Evolutionary conservation across 1,139 yeast genomes (phyloP).

Genomic region (Keqinozyma sinolaborantium): DNA sequence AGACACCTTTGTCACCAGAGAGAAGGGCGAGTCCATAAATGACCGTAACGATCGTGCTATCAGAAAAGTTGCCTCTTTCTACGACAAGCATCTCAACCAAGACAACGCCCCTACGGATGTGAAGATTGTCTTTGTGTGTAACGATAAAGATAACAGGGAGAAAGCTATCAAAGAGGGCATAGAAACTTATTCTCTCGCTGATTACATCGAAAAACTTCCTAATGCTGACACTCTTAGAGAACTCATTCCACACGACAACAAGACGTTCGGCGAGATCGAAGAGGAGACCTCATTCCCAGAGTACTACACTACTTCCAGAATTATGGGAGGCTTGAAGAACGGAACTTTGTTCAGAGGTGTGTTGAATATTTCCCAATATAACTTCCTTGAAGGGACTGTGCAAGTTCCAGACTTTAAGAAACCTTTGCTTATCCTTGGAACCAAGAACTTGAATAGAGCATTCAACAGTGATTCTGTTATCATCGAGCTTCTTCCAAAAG

Average conservation of each 20-base stretch:
- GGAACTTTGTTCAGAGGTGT: conserved; percentile 88
- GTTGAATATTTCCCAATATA: conserved; percentile 77
- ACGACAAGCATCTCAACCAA: conserved; percentile 54
- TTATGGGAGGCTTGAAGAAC: conserved; percentile 86
- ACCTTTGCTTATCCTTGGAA: conserved; percentile 79
- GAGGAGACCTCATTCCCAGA: conserved; percentile 67
- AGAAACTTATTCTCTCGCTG: conserved; percentile 52
- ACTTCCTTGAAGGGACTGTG: conserved; percentile 84
- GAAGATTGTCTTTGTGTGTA: conserved; percentile 64
- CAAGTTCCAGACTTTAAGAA: conserved; percentile 70
- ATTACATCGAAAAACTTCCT: conserved; percentile 70
- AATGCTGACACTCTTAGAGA: conserved; percentile 79
- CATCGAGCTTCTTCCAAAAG: conserved; percentile 82
- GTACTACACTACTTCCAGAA: conserved; percentile 74
- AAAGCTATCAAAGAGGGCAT: conserved; percentile 57
- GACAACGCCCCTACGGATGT: conserved; percentile 33
- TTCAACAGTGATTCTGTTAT: conserved; percentile 91
- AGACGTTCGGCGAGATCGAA: conserved; percentile 18
- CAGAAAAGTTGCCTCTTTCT: conserved; percentile 73
- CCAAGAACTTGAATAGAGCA: conserved; percentile 82
- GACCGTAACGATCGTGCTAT: conserved; percentile 94
- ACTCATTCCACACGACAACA: conserved; percentile 57
- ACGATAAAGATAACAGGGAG: conserved; percentile 66
- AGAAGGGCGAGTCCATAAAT: conserved; percentile 69
- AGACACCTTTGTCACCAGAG: conserved; percentile 64